These are phyloP conservation scores for Gamsiella multidivaricata DNA, from an alignment of 192 early-diverging fungal species.

Conservation along the genomic window DNA sequence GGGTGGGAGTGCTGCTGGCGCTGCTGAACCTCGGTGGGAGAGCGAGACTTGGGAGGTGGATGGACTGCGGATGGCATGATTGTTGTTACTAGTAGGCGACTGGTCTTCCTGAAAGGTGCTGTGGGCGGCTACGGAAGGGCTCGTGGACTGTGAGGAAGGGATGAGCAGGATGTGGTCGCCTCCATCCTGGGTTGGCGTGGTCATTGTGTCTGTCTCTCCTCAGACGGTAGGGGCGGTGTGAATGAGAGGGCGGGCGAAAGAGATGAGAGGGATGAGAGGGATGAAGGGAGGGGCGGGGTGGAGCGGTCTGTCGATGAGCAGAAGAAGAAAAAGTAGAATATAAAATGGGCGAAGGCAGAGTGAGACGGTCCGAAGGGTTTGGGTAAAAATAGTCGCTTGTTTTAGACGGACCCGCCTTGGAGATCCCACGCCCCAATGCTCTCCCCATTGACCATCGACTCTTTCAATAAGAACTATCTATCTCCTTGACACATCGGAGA, in stretches of 20 bases:
- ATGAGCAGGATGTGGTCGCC: constrained; percentile 12
- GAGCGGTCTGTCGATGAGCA: too few relatives aligned
- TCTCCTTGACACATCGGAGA: too few relatives aligned
- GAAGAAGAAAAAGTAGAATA: too few relatives aligned
- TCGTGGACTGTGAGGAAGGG: constrained; percentile 18
- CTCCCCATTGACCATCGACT: too few relatives aligned
- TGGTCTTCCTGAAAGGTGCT: not conserved
- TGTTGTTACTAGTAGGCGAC: not conserved
- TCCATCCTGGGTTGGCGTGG: not conserved
- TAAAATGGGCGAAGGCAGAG: too few relatives aligned
- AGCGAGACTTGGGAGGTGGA: constrained; percentile 3
- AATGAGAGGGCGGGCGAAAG: not conserved
- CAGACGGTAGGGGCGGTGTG: not conserved
- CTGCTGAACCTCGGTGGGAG: constrained; percentile 1
- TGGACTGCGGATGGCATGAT: not conserved
- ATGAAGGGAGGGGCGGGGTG: not conserved
- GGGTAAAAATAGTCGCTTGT: too few relatives aligned
- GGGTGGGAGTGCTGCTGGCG: not conserved
- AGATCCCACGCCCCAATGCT: too few relatives aligned
- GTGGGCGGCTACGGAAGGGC: not conserved
- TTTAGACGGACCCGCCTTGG: too few relatives aligned
- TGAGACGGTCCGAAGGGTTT: too few relatives aligned
- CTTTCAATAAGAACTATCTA: too few relatives aligned
- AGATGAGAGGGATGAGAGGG: not conserved
- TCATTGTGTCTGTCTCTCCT: not conserved